These are phyloP conservation scores for Xylariaceae sp. DNA, from an alignment of 2,329 filamentous ascomycete species.

Conservation along the genomic window DNA sequence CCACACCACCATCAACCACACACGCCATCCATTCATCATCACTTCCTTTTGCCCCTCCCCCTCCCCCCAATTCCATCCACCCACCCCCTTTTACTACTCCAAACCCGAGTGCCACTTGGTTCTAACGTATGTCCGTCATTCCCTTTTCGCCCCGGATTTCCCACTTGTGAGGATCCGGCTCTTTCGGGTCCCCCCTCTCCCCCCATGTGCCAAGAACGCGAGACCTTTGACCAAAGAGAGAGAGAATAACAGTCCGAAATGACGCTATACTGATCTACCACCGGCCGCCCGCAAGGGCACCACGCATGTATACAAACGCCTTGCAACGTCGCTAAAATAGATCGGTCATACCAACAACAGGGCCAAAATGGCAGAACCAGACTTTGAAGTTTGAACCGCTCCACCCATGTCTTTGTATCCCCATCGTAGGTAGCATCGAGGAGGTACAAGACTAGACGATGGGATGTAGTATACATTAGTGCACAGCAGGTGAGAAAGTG, in stretches of 20 bases:
- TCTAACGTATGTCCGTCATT: not conserved
- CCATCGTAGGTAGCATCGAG: slow-evolving; percentile 5
- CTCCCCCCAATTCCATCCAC: slow-evolving; percentile 3
- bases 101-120: not conserved
- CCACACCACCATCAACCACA: slow-evolving; percentile 23
- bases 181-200: slow-evolving; percentile 1
- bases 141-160: slow-evolving; percentile 16
- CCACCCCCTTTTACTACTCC: not conserved
- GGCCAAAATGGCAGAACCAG: slow-evolving; percentile 3
- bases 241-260: too few relatives aligned
- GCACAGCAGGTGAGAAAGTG: not conserved
- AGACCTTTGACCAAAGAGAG: slow-evolving; percentile 1
- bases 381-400: slow-evolving; percentile 1
- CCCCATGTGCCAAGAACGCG: slow-evolving; percentile 11
- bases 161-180: slow-evolving; percentile 12
- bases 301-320: slow-evolving; percentile 10
- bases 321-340: slow-evolving; percentile 25
- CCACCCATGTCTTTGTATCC: slow-evolving; percentile 16
- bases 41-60: not conserved
- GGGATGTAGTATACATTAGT: slow-evolving; percentile 3
- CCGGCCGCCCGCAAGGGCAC: slow-evolving; percentile 2
- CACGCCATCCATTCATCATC: slow-evolving; percentile 15
- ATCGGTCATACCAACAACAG: slow-evolving; percentile 9
- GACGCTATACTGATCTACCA: slow-evolving; percentile 15
- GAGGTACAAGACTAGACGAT: slow-evolving; percentile 12